Percentiles rank a stretch among this genome's conserved stretches.
Conservation (phyloP, 2,329 filamentous ascomycete genomes). For the Colletotrichum scovillei region DNA sequence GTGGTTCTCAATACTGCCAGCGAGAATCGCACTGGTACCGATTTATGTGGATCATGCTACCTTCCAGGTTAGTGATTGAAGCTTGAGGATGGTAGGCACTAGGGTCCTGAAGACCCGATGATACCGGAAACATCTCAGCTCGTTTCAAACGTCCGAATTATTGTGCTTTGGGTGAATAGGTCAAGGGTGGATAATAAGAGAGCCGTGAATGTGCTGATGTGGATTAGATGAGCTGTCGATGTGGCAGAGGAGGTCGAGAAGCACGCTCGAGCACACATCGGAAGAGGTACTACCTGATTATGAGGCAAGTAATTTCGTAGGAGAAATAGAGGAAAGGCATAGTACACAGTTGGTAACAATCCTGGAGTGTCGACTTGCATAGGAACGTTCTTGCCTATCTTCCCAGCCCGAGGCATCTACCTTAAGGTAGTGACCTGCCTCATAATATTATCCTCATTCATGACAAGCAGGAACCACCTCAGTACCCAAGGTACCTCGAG, state of each 20-base stretch:
- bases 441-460: neutral
- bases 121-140: neutral
- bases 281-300: no score
- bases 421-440: neutral
- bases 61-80: no score
- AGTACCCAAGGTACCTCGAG: no score
- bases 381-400: neutral
- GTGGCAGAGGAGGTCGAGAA: neutral
- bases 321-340: neutral
- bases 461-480: no score
- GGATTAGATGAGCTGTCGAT: neutral
- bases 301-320: neutral
- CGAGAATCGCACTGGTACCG: neutral
- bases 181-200: conserved; percentile 3
- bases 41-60: neutral
- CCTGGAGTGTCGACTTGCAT: neutral
- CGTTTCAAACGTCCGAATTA: conserved; percentile 19
- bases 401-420: no score
- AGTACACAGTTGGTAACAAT: neutral
- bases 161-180: neutral
- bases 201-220: neutral
- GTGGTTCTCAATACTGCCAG: neutral
- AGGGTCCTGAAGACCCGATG: neutral
- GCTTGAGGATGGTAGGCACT: neutral
- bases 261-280: no score